A percentile compares a stretch with the other conserved stretches of the same genome.
phyloP scores from a whole-genome alignment of 1,139 yeast species.

The Blastobotrys ciferrii region DNA sequence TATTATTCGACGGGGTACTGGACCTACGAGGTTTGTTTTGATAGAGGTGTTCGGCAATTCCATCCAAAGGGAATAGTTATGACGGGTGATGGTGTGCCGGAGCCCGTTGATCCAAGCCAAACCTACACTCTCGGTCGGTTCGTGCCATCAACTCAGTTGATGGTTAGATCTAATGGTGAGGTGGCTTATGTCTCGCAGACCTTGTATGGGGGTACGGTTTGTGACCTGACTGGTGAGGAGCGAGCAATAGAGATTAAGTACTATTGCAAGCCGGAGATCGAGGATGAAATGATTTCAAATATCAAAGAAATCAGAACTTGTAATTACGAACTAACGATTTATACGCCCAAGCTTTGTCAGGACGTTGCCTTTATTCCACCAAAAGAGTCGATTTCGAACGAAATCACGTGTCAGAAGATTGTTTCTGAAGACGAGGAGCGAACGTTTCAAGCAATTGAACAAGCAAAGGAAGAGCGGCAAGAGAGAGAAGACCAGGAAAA shows the following conservation, averaged over 20 bases:
- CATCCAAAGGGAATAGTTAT: constrained; percentile 37
- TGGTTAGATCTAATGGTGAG: constrained; percentile 23
- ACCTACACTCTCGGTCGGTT: constrained; percentile 50
- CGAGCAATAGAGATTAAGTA: constrained; percentile 65
- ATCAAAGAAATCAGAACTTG: constrained; percentile 71
- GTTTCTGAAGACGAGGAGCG: constrained; percentile 10
- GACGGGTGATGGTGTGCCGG: constrained; percentile 28
- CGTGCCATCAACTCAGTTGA: constrained; percentile 23
- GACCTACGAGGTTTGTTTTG: constrained; percentile 61
- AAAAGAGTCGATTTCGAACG: constrained; percentile 41
- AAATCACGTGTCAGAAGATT: constrained; percentile 46
- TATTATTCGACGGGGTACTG: constrained; percentile 52
- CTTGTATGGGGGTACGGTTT: constrained; percentile 59
- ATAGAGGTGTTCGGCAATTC: constrained; percentile 57
- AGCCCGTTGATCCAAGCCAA: constrained; percentile 27
- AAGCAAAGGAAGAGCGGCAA: neutral
- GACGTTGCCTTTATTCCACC: constrained; percentile 49
- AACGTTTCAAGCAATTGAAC: neutral
- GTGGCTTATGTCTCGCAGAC: constrained; percentile 40
- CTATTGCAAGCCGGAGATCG: constrained; percentile 53
- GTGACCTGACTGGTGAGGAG: constrained; percentile 68
- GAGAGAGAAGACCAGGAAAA: neutral
- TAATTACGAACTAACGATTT: constrained; percentile 60
- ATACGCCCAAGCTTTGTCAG: constrained; percentile 58
- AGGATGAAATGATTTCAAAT: constrained; percentile 39